Evolutionary conservation across 2,329 filamentous ascomycete genomes (phyloP).

Genomic region (Alternaria alternata): DNA sequence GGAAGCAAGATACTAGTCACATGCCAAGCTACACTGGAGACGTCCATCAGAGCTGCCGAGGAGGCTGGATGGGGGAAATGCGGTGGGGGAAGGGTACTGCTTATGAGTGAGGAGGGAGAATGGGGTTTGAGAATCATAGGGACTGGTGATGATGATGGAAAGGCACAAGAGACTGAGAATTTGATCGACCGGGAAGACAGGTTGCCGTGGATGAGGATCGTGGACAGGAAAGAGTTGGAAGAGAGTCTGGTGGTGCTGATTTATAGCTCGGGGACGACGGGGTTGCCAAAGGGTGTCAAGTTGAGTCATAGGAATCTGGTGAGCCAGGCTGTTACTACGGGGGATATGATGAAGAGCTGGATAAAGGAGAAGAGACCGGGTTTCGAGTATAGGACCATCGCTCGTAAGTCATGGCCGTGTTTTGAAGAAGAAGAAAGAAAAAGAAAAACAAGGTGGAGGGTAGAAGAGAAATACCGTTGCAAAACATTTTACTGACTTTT

Average conservation of each 20-base stretch:
- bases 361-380: constrained; percentile 26
- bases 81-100: constrained; percentile 57
- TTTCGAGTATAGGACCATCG: constrained; percentile 54
- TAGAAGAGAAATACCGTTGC: too few relatives aligned
- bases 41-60: constrained; percentile 60
- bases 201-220: constrained; percentile 63
- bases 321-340: constrained; percentile 48
- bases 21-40: constrained; percentile 59
- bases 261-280: constrained; percentile 59
- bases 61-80: constrained; percentile 51
- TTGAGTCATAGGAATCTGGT: constrained; percentile 57
- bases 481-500: too few relatives aligned
- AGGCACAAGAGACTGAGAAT: constrained; percentile 20
- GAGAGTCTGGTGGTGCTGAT: constrained; percentile 56
- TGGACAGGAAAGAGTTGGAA: constrained; percentile 58
- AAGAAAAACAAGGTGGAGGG: too few relatives aligned
- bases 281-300: constrained; percentile 57
- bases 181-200: constrained; percentile 52
- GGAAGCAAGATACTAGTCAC: constrained; percentile 55
- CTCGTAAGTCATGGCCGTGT: constrained; percentile 26
- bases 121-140: constrained; percentile 47
- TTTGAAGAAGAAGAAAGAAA: too few relatives aligned
- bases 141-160: constrained; percentile 19
- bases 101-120: constrained; percentile 57
- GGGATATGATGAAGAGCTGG: constrained; percentile 43